These are phyloP conservation scores for Edaphochlamys debaryana DNA, from an alignment of 139 green algal species.

Conservation along the genomic window DNA sequence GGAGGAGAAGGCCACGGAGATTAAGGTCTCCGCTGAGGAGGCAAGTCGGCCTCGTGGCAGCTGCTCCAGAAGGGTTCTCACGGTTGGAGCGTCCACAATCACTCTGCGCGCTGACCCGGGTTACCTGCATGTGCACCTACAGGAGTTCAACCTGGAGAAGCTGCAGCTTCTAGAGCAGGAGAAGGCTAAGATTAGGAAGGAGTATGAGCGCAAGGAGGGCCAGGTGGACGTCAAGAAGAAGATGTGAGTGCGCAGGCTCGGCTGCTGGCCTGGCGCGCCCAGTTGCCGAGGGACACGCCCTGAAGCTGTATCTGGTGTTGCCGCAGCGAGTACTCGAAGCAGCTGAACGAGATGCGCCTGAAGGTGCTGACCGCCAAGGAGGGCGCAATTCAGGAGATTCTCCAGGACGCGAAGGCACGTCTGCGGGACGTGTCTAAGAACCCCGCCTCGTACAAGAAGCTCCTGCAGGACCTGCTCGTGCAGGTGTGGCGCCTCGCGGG, in stretches of 20 bases:
- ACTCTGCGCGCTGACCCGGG: too few species aligned
- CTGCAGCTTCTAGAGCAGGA: constrained; percentile 96
- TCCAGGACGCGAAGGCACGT: constrained; percentile 64
- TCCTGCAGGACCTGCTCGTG: constrained; percentile 89
- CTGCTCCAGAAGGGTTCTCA: too few species aligned
- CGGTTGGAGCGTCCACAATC: too few species aligned
- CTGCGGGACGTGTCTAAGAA: constrained; percentile 76
- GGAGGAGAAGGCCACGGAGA: constrained; percentile 98
- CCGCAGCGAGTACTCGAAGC: constrained; percentile 95
- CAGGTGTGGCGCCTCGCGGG: constrained; percentile 67
- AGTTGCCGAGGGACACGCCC: too few species aligned
- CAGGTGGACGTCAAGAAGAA: constrained; percentile 98
- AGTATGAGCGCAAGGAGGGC: constrained; percentile 95
- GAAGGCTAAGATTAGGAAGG: constrained; percentile 93
- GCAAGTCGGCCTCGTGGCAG: too few species aligned
- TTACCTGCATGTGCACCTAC: too few species aligned
- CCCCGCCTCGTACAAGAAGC: constrained; percentile 78
- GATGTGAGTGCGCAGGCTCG: constrained; percentile 89
- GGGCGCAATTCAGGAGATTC: constrained; percentile 74
- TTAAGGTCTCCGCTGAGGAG: constrained; percentile 95
- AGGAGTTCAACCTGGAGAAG: constrained; percentile 99
- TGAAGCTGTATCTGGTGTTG: too few species aligned
- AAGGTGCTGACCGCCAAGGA: constrained; percentile 94
- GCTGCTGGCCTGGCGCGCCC: neutral
- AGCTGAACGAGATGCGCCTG: constrained; percentile 93